These are phyloP conservation scores for Mariannaea elegans DNA, from an alignment of 2,329 filamentous ascomycete genomes.

Conservation along the genomic window DNA sequence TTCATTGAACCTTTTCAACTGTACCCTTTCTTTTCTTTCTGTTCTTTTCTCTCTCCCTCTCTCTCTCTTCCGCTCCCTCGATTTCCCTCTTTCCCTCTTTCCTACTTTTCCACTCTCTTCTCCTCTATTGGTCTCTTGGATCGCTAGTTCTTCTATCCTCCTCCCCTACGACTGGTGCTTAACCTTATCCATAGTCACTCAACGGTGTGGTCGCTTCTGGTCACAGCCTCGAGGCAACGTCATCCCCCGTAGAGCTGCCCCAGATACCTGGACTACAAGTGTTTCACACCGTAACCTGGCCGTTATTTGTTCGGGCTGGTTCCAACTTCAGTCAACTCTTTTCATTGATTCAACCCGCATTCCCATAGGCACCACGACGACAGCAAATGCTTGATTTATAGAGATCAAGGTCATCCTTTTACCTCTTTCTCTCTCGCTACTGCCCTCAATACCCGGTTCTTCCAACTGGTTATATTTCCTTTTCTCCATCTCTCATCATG, in stretches of 20 bases:
- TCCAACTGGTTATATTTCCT: not conserved
- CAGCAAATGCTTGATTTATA: constrained; percentile 10
- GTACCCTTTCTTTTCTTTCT: not conserved
- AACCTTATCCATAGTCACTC: not conserved
- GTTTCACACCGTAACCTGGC: not conserved
- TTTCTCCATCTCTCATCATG: constrained; percentile 19
- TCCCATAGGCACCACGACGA: not conserved
- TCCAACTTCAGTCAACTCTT: not conserved
- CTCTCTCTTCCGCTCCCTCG: not conserved
- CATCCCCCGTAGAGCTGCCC: not conserved
- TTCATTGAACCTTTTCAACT: not conserved
- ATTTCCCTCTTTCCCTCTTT: not conserved
- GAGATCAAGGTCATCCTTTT: not conserved
- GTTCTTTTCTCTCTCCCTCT: not conserved
- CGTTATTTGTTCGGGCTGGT: not conserved
- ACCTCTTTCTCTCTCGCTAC: constrained; percentile 3
- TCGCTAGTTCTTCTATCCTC: not conserved
- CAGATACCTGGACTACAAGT: not conserved
- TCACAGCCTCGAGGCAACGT: constrained; percentile 2
- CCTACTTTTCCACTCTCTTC: too few relatives aligned
- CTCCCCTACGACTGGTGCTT: not conserved
- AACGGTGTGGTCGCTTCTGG: not conserved
- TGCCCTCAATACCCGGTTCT: not conserved
- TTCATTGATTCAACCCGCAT: not conserved
- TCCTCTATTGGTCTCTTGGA: too few relatives aligned